Conservation (phyloP, 345 rosid genomes). For the Euphorbia pulcherrima region DNA sequence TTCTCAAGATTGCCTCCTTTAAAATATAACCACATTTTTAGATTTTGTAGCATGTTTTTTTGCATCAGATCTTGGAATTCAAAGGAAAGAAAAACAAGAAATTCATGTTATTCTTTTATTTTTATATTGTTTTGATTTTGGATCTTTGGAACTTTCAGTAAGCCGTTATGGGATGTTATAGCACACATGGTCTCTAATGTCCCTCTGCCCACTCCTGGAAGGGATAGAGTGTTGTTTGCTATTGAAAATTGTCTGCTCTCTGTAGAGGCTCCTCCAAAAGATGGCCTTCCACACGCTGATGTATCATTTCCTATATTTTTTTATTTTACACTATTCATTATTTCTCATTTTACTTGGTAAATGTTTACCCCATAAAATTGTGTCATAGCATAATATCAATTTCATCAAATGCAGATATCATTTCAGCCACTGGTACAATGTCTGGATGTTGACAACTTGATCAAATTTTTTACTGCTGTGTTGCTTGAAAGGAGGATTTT, state of each 20-base stretch:
- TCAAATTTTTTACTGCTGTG: slow-evolving; percentile 81
- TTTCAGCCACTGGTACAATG: slow-evolving; percentile 95
- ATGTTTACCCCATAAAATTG: background rate
- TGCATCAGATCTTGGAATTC: background rate
- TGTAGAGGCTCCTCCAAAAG: slow-evolving; percentile 88
- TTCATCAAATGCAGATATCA: slow-evolving; percentile 63
- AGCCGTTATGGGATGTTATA: slow-evolving; percentile 88
- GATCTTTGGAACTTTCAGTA: slow-evolving; percentile 60
- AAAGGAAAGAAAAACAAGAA: background rate
- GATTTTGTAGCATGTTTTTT: background rate
- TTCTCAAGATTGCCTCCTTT: background rate
- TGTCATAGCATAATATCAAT: slow-evolving; percentile 5
- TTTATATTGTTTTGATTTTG: slow-evolving; percentile 24
- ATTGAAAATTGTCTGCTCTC: slow-evolving; percentile 81
- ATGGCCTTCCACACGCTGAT: slow-evolving; percentile 91
- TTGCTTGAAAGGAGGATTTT: slow-evolving; percentile 88
- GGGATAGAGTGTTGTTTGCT: slow-evolving; percentile 83
- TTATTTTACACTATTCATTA: slow-evolving; percentile 16
- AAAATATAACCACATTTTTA: background rate
- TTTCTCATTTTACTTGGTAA: slow-evolving; percentile 3
- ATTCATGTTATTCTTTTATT: slow-evolving; percentile 9
- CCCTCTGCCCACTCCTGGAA: slow-evolving; percentile 92
- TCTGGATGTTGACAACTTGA: slow-evolving; percentile 91
- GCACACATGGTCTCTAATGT: slow-evolving; percentile 70
- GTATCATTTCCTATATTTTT: slow-evolving; percentile 40